Evolutionary conservation across 2,329 filamentous ascomycete genomes (phyloP), one percentile per base, ranked within the genome.

Genomic region (Thyridium curvatum): DNA sequence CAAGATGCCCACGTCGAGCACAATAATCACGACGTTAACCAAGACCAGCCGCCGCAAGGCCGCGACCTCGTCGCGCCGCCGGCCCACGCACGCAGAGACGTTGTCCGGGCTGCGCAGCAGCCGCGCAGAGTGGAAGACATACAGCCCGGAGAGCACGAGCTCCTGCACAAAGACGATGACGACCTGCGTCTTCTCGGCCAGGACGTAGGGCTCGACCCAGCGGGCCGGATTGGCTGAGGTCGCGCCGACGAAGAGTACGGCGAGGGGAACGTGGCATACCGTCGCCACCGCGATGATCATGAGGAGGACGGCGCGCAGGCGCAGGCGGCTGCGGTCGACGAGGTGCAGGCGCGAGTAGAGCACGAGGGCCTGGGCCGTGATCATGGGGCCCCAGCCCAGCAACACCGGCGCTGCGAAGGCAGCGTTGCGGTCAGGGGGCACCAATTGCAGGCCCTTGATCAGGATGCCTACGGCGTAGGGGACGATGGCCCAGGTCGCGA

Each of bases 321-420:
- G 53, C 3, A 55, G 54, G 7, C 65, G 38, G 60, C 76, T 72
- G 13, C 67, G 68, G 3, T 77, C 58, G 10, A 83, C 65, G 2
- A 83, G 62, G 50, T 82, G 76, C 1, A 83, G 64, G 7, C 79
- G 68, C 1, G 77, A 82, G 61, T 77, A 83, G 2, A 83, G 60
- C 2, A 83, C 78, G 12, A 81, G 48, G 0, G 71, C 71, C 52
- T 81, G 75, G 1, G 78, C 79, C 2, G 76, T 78, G 0, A 82
- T 70, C 74, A 82, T 79, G 3, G 58, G 52, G 48, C 64, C 69
- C 72, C 74, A 78, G 1, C 72, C 73, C 4, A 16, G 14, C 6
- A n/a, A 13, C 6, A 32, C 21, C 6, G 21, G 21, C 21, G 10
- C 21, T 6, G 21, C 21, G 21, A 26, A 26, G 21, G 21, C 21